Evolutionary conservation across 176 grass and related monocot species (phyloP).

Genomic region (Alopecurus myosuroides): DNA sequence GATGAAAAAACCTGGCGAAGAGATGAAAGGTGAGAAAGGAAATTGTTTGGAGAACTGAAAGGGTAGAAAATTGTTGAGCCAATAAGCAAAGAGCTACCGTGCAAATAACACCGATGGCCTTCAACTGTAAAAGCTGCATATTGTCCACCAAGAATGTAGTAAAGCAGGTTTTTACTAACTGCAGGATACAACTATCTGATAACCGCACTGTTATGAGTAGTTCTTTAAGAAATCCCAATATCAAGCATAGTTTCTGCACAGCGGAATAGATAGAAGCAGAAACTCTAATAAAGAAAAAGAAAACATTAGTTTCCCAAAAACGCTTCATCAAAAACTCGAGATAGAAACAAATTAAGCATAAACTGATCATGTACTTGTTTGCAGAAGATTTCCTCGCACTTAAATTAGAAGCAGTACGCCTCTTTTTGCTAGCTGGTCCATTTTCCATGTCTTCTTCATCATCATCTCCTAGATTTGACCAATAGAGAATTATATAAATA

Average conservation of each 20-base stretch:
- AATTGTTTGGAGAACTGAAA: conserved; percentile 30
- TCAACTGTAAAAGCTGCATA: conserved; percentile 94
- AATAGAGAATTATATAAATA: conserved; percentile 22
- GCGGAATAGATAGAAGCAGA: conserved; percentile 60
- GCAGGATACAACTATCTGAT: conserved; percentile 94
- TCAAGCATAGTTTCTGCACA: conserved; percentile 93
- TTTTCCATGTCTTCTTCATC: conserved; percentile 80
- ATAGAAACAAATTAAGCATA: neutral
- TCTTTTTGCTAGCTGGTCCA: conserved; percentile 74
- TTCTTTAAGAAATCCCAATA: conserved; percentile 91
- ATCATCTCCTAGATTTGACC: conserved; percentile 65
- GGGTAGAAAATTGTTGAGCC: conserved; percentile 25
- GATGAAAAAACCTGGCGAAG: conserved; percentile 76
- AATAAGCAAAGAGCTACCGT: conserved; percentile 46
- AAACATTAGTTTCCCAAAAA: conserved; percentile 17
- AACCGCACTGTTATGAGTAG: conserved; percentile 71
- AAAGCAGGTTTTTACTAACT: conserved; percentile 96
- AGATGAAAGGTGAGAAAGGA: conserved; percentile 30
- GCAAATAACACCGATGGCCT: conserved; percentile 84
- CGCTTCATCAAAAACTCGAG: conserved; percentile 4
- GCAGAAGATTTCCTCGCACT: conserved; percentile 62
- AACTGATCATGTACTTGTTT: conserved; percentile 56
- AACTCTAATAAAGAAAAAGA: conserved; percentile 51
- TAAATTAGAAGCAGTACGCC: conserved; percentile 57
- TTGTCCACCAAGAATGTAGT: conserved; percentile 97